Evolutionary conservation across 495 filamentous ascomycete genomes (phyloP).

Genomic region (Cryomyces minteri): DNA sequence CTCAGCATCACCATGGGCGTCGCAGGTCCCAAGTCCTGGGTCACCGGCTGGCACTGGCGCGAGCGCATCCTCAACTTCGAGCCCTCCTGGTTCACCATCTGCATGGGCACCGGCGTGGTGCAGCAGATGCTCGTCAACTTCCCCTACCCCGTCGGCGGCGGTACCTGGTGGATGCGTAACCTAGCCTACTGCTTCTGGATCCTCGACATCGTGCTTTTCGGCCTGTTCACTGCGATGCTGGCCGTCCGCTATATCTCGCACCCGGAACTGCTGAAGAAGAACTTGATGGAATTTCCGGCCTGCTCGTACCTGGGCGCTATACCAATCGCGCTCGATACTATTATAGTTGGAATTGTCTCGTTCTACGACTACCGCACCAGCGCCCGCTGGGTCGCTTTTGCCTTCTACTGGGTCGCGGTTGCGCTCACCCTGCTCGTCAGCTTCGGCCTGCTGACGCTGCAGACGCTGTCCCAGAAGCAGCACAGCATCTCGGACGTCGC

Average conservation of each 20-base stretch:
- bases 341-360: constrained; percentile 1
- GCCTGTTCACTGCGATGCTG: neutral
- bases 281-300: neutral
- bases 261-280: neutral
- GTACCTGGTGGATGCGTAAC: neutral
- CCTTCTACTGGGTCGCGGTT: neutral
- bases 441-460: neutral
- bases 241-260: neutral
- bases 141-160: neutral
- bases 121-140: constrained; percentile 1
- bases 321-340: neutral
- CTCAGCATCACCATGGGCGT: neutral
- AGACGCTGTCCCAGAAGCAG: neutral
- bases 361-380: neutral
- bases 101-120: neutral
- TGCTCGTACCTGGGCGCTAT: constrained; percentile 1
- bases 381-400: neutral
- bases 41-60: neutral
- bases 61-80: constrained; percentile 1
- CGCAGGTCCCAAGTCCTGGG: neutral
- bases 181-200: constrained; percentile 3
- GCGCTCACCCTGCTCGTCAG: neutral
- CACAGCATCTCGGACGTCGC: constrained; percentile 1
- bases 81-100: constrained; percentile 1
- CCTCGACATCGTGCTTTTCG: neutral